Conservation (phyloP, 2,329 filamentous ascomycete genomes). For the Hypoxylon sp. region DNA sequence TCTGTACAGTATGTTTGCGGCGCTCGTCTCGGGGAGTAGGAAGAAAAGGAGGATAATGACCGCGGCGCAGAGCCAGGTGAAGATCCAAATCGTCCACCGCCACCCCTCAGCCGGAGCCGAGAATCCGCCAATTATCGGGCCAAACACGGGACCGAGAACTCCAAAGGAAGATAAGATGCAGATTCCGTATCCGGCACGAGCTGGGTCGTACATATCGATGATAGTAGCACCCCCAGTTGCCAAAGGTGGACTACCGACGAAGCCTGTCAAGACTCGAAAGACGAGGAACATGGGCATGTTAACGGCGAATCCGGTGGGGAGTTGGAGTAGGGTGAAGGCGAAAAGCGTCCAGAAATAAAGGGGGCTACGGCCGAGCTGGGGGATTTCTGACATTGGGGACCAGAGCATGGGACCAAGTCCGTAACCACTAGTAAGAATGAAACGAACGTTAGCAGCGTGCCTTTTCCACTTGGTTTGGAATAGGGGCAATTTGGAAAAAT, state of each 20-base stretch:
- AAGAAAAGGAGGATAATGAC: constrained; percentile 56
- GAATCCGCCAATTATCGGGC: constrained; percentile 58
- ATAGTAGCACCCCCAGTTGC: constrained; percentile 44
- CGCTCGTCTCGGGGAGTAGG: constrained; percentile 63
- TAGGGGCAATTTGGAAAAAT: too few relatives aligned
- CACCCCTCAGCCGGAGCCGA: constrained; percentile 54
- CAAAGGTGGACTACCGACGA: constrained; percentile 49
- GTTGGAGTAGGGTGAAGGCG: constrained; percentile 64
- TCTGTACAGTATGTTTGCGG: constrained; percentile 61
- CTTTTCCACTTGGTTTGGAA: background rate
- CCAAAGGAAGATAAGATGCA: constrained; percentile 54
- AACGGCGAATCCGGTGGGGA: constrained; percentile 61
- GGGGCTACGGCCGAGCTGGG: constrained; percentile 64
- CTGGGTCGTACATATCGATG: constrained; percentile 45
- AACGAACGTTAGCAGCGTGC: background rate
- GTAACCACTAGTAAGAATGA: constrained; percentile 24
- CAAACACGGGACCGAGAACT: constrained; percentile 56
- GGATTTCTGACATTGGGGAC: constrained; percentile 66
- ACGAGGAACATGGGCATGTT: constrained; percentile 64
- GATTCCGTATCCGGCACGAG: constrained; percentile 54
- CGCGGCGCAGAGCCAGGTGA: constrained; percentile 50
- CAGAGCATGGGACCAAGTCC: constrained; percentile 60
- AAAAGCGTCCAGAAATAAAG: constrained; percentile 65
- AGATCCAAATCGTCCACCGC: constrained; percentile 63
- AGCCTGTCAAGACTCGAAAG: constrained; percentile 60